Conservation (phyloP, 768 basidiomycete genomes). For the Auriscalpium microsporum region DNA sequence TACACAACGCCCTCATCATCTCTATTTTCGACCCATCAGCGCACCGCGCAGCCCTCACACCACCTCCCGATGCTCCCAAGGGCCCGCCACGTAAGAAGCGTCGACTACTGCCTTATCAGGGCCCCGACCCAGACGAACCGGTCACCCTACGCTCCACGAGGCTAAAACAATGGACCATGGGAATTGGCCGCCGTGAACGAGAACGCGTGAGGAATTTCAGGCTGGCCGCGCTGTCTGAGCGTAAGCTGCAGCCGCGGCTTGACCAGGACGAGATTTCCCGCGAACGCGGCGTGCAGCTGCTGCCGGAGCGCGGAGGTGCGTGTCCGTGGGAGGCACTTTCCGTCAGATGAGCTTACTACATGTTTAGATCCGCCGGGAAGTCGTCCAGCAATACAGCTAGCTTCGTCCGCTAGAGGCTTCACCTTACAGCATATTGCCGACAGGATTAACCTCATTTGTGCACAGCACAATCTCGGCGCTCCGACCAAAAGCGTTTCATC, state of each 20-base stretch:
- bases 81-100: slow-evolving; percentile 61
- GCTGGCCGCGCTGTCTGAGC: slow-evolving; percentile 27
- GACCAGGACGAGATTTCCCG: slow-evolving; percentile 60
- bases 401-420: slow-evolving; percentile 62
- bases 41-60: slow-evolving; percentile 57
- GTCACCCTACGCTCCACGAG: slow-evolving; percentile 50
- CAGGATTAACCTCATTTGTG: slow-evolving; percentile 72
- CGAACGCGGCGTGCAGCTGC: slow-evolving; percentile 58
- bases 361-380: slow-evolving; percentile 58
- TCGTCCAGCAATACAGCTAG: slow-evolving; percentile 63
- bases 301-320: slow-evolving; percentile 60
- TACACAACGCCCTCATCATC: slow-evolving; percentile 79
- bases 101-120: slow-evolving; percentile 64
- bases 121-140: slow-evolving; percentile 44
- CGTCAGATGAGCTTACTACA: background rate
- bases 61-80: slow-evolving; percentile 55
- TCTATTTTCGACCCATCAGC: slow-evolving; percentile 75
- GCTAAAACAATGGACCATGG: slow-evolving; percentile 68
- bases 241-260: slow-evolving; percentile 36
- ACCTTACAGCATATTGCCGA: slow-evolving; percentile 73
- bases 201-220: slow-evolving; percentile 55
- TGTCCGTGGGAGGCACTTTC: background rate
- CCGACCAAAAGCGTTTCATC: slow-evolving; percentile 58
- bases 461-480: slow-evolving; percentile 59
- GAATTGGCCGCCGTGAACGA: slow-evolving; percentile 65